Percentiles rank a stretch among this genome's conserved stretches.
Evolutionary conservation across 73 alveolate genomes (phyloP).

Genomic region (Paramecium sexaurelia): DNA sequence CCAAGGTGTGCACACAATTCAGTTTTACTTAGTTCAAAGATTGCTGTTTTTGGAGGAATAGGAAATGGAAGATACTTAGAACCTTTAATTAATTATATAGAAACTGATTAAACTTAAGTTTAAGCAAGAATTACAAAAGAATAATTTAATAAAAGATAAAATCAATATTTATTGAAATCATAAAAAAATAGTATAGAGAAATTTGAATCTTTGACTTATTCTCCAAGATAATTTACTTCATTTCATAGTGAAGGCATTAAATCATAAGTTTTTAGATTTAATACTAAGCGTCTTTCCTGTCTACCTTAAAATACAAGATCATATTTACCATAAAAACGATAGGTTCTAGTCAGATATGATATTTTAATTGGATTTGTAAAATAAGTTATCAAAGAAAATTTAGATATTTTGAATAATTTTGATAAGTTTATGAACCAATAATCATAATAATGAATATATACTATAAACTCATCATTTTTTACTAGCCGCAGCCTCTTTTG

Average conservation of each 20-base stretch:
- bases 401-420: neutral
- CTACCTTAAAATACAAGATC: neutral
- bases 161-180: neutral
- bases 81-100: neutral
- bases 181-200: neutral
- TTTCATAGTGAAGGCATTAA: neutral
- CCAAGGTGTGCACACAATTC: slow-evolving; percentile 33
- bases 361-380: neutral
- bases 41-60: slow-evolving; percentile 19
- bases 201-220: neutral
- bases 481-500: neutral
- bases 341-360: slow-evolving; percentile 20
- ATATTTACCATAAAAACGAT: neutral
- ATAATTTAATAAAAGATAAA: neutral
- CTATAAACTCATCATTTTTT: slow-evolving; percentile 8
- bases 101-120: slow-evolving; percentile 3
- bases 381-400: neutral
- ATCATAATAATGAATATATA: neutral
- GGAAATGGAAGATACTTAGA: slow-evolving; percentile 24
- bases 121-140: neutral
- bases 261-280: neutral
- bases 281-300: neutral
- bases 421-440: neutral
- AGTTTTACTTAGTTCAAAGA: neutral
- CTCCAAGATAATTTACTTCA: neutral